A percentile compares a stretch with the other conserved stretches of the same genome.
These are phyloP conservation scores for Deinandra increscens DNA, from an alignment of 129 eudicot species.

Conservation along the genomic window DNA sequence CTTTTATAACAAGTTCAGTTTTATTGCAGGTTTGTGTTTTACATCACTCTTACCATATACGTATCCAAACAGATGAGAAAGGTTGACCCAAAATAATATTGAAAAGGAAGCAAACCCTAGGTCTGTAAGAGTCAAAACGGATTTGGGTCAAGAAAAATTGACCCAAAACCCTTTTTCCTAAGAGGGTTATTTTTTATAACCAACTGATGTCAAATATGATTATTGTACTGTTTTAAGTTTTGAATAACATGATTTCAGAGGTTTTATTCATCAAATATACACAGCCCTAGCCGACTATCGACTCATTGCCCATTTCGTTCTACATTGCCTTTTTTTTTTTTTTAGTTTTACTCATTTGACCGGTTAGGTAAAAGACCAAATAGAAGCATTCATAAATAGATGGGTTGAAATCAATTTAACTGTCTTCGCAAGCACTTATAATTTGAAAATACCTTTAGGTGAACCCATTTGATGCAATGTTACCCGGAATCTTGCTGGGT, in stretches of 20 bases:
- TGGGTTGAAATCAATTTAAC: background rate
- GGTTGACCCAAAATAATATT: too few species aligned
- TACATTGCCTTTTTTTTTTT: background rate
- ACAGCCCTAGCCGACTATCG: background rate
- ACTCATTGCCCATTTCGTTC: background rate
- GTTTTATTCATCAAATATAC: background rate
- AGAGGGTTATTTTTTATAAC: background rate
- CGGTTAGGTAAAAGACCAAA: background rate
- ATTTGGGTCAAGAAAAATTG: background rate
- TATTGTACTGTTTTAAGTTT: background rate
- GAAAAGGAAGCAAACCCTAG: background rate
- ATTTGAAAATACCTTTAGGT: slow-evolving; percentile 22
- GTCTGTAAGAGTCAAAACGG: too few species aligned
- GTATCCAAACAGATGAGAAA: slow-evolving; percentile 34
- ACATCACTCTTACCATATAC: background rate
- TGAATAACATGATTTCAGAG: background rate
- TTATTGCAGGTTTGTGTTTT: background rate
- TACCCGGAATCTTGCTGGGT: slow-evolving; percentile 60
- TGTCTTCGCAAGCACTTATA: background rate
- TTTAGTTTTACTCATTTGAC: background rate
- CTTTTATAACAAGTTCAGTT: background rate
- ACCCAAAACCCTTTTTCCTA: too few species aligned
- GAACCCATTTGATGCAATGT: slow-evolving; percentile 1
- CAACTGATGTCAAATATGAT: background rate
- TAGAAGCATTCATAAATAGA: background rate